Conservation (phyloP, 345 rosid genomes). For the Salix suchowensis region DNA sequence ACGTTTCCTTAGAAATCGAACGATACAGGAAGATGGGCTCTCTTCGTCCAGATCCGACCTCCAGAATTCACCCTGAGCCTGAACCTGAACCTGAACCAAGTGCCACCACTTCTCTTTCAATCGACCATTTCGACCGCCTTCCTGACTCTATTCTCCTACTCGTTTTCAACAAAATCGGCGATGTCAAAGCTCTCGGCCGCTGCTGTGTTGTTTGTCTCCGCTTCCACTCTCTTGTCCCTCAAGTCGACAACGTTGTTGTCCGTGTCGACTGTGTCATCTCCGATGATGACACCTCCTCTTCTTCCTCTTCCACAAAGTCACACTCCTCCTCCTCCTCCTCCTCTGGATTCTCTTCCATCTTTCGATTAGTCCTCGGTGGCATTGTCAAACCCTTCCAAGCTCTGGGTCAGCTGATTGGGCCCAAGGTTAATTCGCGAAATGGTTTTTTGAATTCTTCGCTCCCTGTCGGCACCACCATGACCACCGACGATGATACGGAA, state of each 20-base stretch:
- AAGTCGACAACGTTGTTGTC: conserved; percentile 80
- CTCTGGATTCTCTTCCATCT: conserved; percentile 38
- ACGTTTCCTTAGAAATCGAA: neutral
- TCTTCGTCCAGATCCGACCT: conserved; percentile 44
- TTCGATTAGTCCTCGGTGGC: conserved; percentile 56
- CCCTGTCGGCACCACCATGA: conserved; percentile 24
- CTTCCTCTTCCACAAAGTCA: conserved; percentile 46
- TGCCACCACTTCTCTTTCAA: neutral
- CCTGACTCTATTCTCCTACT: conserved; percentile 75
- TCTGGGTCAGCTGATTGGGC: conserved; percentile 57
- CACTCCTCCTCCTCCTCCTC: conserved; percentile 28
- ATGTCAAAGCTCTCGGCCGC: conserved; percentile 87
- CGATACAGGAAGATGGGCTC: neutral
- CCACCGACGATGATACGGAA: conserved; percentile 44
- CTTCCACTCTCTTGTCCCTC: conserved; percentile 67
- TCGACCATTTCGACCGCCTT: conserved; percentile 85
- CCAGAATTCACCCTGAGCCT: conserved; percentile 49
- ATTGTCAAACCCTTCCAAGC: conserved; percentile 79
- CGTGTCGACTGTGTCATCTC: conserved; percentile 92
- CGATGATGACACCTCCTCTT: conserved; percentile 58
- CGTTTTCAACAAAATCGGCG: conserved; percentile 78
- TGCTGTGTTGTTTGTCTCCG: conserved; percentile 83
- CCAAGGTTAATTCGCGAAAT: conserved; percentile 26
- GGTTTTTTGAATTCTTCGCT: conserved; percentile 4
- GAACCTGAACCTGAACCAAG: conserved; percentile 17